Evolutionary conservation across 2,329 filamentous ascomycete species (phyloP).

Genomic region (Paradendryphiella salina): DNA sequence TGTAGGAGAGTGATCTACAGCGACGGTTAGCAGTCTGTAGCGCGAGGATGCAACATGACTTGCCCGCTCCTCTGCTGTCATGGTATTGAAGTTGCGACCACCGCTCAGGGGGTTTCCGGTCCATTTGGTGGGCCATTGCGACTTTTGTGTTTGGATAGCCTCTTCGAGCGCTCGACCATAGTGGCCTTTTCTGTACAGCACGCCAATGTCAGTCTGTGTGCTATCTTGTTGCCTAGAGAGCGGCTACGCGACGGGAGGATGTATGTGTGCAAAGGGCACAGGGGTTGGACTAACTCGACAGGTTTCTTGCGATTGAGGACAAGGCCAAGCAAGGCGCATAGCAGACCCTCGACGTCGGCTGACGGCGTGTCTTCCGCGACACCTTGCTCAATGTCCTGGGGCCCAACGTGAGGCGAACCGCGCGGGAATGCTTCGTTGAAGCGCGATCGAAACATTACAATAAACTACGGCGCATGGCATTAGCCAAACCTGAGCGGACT

Average conservation of each 20-base stretch:
- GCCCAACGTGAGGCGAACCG: constrained; percentile 85
- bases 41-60: constrained; percentile 10
- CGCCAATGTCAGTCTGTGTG: constrained; percentile 39
- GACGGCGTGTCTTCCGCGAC: constrained; percentile 77
- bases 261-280: constrained; percentile 9
- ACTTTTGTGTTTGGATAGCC: constrained; percentile 79
- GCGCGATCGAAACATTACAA: constrained; percentile 95
- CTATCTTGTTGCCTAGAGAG: neutral
- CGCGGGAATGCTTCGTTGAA: constrained; percentile 89
- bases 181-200: constrained; percentile 72
- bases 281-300: constrained; percentile 75
- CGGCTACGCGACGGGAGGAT: constrained; percentile 25
- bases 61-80: constrained; percentile 83
- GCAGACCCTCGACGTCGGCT: constrained; percentile 80
- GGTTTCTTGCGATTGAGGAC: constrained; percentile 97
- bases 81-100: constrained; percentile 76
- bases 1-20: constrained; percentile 77
- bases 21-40: constrained; percentile 23
- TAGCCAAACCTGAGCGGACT: constrained; percentile 33
- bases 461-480: constrained; percentile 66
- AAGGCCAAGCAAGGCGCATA: constrained; percentile 86
- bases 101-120: constrained; percentile 81
- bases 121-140: constrained; percentile 88
- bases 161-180: constrained; percentile 93
- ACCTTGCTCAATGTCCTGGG: constrained; percentile 91